Conservation (phyloP, 2,329 filamentous ascomycete species). For the Harringtonia lauricola region DNA sequence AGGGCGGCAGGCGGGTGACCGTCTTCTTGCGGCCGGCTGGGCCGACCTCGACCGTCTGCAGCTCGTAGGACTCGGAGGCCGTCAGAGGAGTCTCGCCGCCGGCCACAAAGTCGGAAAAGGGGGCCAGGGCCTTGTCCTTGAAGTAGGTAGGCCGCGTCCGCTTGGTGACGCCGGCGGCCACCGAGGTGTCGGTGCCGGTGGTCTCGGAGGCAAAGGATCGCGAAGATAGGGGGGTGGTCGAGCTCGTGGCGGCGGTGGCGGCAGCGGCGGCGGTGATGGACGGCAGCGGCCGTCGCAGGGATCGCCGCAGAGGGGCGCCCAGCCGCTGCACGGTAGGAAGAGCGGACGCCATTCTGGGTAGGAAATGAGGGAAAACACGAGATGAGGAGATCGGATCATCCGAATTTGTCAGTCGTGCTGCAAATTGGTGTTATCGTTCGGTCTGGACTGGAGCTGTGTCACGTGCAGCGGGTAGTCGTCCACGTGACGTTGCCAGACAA, state of each 20-base stretch:
- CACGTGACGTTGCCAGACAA: too few relatives aligned
- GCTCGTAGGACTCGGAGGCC: constrained; percentile 43
- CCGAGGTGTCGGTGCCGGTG: constrained; percentile 9
- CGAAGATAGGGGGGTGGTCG: constrained; percentile 13
- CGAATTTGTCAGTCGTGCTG: too few relatives aligned
- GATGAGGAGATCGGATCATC: not conserved
- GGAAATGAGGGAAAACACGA: too few relatives aligned
- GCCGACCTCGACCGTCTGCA: constrained; percentile 53
- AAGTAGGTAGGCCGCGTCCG: constrained; percentile 40
- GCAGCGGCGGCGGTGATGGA: not conserved
- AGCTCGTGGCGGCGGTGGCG: not conserved
- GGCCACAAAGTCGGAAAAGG: constrained; percentile 47
- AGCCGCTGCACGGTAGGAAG: constrained; percentile 7
- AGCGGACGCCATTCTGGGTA: not conserved
- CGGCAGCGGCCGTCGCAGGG: not conserved
- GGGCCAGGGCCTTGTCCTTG: constrained; percentile 44
- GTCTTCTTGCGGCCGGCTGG: constrained; percentile 51
- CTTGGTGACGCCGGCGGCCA: constrained; percentile 6
- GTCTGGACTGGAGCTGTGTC: not conserved
- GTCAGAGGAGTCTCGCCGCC: constrained; percentile 31
- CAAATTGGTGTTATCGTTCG: not conserved
- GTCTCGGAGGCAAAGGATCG: constrained; percentile 36
- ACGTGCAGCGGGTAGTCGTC: not conserved
- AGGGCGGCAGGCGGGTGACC: constrained; percentile 70
- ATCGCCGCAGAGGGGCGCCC: constrained; percentile 9